These are phyloP conservation scores for Starmerella floricola DNA, from an alignment of 805 yeast species.

Conservation along the genomic window DNA sequence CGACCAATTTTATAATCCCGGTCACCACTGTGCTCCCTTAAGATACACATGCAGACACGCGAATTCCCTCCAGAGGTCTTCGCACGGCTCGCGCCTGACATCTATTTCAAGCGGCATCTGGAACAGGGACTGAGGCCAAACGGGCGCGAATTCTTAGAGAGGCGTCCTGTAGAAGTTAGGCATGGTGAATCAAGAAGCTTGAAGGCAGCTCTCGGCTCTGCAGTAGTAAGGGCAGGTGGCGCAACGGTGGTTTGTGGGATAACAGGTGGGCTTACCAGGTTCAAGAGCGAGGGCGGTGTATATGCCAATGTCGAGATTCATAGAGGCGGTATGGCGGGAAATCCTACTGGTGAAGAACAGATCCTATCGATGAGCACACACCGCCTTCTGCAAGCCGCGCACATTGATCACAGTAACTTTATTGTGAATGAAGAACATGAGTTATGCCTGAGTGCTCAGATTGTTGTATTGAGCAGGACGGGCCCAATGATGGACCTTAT, in stretches of 20 bases:
- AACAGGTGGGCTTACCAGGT: constrained; percentile 47
- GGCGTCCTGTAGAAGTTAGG: constrained; percentile 41
- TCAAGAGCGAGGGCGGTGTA: constrained; percentile 37
- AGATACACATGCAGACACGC: constrained; percentile 37
- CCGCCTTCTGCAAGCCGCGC: constrained; percentile 48
- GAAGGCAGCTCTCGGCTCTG: constrained; percentile 45
- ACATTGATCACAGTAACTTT: constrained; percentile 33
- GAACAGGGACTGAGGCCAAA: constrained; percentile 67
- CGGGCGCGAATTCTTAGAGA: constrained; percentile 55
- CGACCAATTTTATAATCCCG: background rate
- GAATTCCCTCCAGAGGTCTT: constrained; percentile 71
- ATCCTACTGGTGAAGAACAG: constrained; percentile 81
- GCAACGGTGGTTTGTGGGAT: constrained; percentile 62
- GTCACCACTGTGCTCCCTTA: too few relatives aligned
- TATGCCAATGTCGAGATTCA: constrained; percentile 68
- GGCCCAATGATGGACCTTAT: constrained; percentile 74
- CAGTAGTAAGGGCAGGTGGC: constrained; percentile 57
- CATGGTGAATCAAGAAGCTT: constrained; percentile 14
- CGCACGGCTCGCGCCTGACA: constrained; percentile 74
- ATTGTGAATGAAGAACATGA: constrained; percentile 29
- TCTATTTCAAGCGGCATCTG: constrained; percentile 67
- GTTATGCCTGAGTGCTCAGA: constrained; percentile 55
- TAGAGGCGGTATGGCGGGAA: constrained; percentile 56
- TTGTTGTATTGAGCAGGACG: constrained; percentile 65
- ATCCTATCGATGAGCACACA: constrained; percentile 52